Percentiles rank a stretch among this genome's conserved stretches.
These are phyloP conservation scores for Bothriochloa decipiens DNA, from an alignment of 176 grass and related monocot species.

Conservation along the genomic window DNA sequence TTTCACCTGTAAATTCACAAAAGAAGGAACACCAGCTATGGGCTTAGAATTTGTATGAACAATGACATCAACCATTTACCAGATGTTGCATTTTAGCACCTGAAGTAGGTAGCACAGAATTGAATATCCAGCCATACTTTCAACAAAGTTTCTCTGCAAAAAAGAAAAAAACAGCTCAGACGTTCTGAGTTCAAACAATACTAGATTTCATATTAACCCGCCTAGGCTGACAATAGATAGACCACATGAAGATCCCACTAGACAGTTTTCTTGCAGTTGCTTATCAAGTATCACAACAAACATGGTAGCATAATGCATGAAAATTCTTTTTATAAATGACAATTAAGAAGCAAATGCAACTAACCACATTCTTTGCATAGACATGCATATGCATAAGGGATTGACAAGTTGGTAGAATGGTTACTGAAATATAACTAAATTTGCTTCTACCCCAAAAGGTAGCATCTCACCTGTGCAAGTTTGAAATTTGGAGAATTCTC, in stretches of 20 bases:
- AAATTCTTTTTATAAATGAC: background rate
- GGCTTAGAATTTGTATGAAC: background rate
- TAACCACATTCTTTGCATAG: background rate
- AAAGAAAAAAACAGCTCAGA: background rate
- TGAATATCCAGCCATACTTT: conserved; percentile 99
- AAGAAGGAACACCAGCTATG: background rate
- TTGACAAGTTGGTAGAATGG: background rate
- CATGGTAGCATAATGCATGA: background rate
- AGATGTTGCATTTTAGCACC: conserved; percentile 54
- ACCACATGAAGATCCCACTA: background rate
- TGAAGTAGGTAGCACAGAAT: conserved; percentile 91
- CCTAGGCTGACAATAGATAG: background rate
- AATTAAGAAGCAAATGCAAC: background rate
- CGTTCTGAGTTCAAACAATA: background rate
- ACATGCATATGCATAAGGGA: background rate
- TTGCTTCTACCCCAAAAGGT: conserved; percentile 3
- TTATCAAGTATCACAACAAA: background rate
- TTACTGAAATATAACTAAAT: background rate
- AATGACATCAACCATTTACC: background rate
- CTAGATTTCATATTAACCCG: background rate
- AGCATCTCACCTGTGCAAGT: conserved; percentile 76
- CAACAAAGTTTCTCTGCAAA: conserved; percentile 95
- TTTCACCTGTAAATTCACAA: conserved; percentile 66
- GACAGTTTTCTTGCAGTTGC: background rate
- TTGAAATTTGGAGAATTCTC: conserved; percentile 98